These are phyloP conservation scores for Brassica balearica DNA, from an alignment of 441 rosid genomes.

Conservation along the genomic window DNA sequence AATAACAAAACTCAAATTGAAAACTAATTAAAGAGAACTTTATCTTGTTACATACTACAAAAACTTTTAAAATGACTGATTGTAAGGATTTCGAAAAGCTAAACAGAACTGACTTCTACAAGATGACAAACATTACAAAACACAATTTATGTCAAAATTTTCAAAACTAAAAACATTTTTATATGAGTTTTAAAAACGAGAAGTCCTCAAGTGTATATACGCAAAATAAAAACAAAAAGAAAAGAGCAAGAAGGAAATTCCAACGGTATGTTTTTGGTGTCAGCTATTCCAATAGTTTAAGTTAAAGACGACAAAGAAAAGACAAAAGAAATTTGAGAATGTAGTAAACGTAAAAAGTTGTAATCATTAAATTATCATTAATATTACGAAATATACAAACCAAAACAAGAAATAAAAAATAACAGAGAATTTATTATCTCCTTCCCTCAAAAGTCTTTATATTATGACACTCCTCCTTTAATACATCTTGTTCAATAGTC, in stretches of 20 bases:
- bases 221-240: slow-evolving; percentile 36
- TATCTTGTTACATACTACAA: not conserved
- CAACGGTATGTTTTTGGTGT: slow-evolving; percentile 41
- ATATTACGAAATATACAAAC: slow-evolving; percentile 29
- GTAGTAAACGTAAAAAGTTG: slow-evolving; percentile 37
- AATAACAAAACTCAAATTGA: not conserved
- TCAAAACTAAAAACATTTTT: slow-evolving; percentile 13
- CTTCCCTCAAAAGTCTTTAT: slow-evolving; percentile 23
- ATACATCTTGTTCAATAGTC: slow-evolving; percentile 26
- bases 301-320: slow-evolving; percentile 42
- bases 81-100: slow-evolving; percentile 17
- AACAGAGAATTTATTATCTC: slow-evolving; percentile 5
- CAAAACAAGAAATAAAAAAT: not conserved
- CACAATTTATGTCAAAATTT: slow-evolving; percentile 10
- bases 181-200: slow-evolving; percentile 1
- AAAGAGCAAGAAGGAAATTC: slow-evolving; percentile 42
- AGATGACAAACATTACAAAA: slow-evolving; percentile 32
- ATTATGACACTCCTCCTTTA: slow-evolving; percentile 21
- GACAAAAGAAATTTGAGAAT: slow-evolving; percentile 41
- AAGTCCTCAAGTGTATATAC: slow-evolving; percentile 6
- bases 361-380: slow-evolving; percentile 45
- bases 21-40: not conserved
- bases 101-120: slow-evolving; percentile 27
- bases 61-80: not conserved
- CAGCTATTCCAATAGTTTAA: slow-evolving; percentile 42